phyloP scores from a whole-genome alignment of 2,329 filamentous ascomycete species.

The Exophiala viscosa region DNA sequence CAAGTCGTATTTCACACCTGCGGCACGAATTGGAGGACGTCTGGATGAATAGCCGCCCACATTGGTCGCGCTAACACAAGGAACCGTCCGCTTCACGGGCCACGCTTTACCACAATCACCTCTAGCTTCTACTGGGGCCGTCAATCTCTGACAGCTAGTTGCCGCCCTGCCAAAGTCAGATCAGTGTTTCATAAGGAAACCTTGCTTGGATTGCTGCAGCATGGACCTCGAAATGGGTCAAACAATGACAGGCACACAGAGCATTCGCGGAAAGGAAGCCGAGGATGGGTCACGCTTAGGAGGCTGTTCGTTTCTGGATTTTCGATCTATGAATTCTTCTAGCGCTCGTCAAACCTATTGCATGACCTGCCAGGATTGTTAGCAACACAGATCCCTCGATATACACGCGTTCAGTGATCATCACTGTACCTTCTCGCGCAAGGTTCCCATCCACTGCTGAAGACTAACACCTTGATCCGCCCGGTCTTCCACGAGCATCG shows the following conservation, averaged over 20 bases:
- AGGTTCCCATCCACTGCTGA: slow-evolving; percentile 83
- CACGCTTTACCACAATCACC: slow-evolving; percentile 6
- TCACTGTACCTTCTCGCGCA: slow-evolving; percentile 84
- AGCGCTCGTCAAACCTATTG: slow-evolving; percentile 14
- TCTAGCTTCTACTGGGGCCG: slow-evolving; percentile 7
- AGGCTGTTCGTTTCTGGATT: slow-evolving; percentile 1
- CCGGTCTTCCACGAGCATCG: slow-evolving; percentile 87
- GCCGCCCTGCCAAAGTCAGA: slow-evolving; percentile 15
- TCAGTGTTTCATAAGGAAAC: slow-evolving; percentile 22
- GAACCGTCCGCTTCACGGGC: slow-evolving; percentile 2
- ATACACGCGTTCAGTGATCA: not conserved
- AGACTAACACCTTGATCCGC: slow-evolving; percentile 91
- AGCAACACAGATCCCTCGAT: slow-evolving; percentile 1
- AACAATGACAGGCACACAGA: not conserved
- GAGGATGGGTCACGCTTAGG: not conserved
- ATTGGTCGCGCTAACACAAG: slow-evolving; percentile 9
- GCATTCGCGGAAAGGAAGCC: not conserved
- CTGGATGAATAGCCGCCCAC: slow-evolving; percentile 19
- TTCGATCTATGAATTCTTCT: slow-evolving; percentile 15
- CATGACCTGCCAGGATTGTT: slow-evolving; percentile 21
- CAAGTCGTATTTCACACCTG: slow-evolving; percentile 11
- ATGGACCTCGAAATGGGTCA: slow-evolving; percentile 10
- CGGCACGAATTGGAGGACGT: slow-evolving; percentile 23
- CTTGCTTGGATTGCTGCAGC: slow-evolving; percentile 3
- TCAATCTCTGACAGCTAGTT: slow-evolving; percentile 10